Conservation (phyloP, 164 flowering plant genomes). For the Annona cherimola region DNA sequence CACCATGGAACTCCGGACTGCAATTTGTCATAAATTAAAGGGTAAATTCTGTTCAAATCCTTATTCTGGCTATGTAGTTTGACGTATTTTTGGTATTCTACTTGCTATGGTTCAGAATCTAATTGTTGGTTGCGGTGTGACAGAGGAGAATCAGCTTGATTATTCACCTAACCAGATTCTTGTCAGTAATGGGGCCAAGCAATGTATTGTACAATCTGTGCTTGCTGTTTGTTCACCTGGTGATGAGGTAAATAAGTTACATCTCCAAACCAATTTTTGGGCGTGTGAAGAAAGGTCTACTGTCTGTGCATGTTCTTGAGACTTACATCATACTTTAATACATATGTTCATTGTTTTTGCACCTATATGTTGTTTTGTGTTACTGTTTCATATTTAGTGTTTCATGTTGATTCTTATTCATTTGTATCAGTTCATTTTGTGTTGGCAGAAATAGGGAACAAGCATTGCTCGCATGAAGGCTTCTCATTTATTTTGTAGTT, state of each 20-base stretch:
- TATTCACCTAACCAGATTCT: conserved; percentile 86
- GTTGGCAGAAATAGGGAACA: neutral
- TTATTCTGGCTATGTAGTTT: neutral
- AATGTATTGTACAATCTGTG: conserved; percentile 67
- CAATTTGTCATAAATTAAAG: conserved; percentile 79
- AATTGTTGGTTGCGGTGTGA: conserved; percentile 9
- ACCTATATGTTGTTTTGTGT: neutral
- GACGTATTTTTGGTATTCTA: neutral
- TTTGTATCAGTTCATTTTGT: neutral
- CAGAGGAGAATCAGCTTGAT: conserved; percentile 89
- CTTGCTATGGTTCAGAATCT: neutral
- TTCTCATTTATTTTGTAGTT: neutral
- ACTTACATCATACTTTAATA: too few relatives aligned
- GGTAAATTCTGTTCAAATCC: conserved; percentile 34
- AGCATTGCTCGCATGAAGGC: too few relatives aligned
- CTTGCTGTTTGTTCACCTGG: conserved; percentile 94
- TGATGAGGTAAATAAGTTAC: conserved; percentile 67
- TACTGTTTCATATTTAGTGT: neutral
- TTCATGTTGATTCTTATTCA: neutral
- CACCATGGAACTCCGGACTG: conserved; percentile 68
- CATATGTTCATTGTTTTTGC: neutral
- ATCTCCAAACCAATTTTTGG: neutral
- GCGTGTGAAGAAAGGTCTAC: neutral
- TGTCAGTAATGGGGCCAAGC: conserved; percentile 97
- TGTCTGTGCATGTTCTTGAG: neutral